A percentile compares a stretch with the other conserved stretches of the same genome.
phyloP scores from a whole-genome alignment of 202 grass and related monocot genomes.

The Brachypodium distachyon region DNA sequence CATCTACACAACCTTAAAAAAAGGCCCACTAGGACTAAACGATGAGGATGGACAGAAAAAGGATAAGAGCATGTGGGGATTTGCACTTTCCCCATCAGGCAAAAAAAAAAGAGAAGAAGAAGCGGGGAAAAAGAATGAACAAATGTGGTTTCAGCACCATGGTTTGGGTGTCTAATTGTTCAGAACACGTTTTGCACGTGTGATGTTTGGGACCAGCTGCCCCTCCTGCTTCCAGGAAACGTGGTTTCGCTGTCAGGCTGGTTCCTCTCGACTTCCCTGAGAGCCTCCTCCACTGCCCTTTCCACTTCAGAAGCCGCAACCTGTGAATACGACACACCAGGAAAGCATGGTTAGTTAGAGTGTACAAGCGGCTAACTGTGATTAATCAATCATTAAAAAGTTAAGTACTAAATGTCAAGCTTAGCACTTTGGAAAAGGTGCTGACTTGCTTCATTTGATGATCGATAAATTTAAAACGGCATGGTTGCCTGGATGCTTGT shows the following conservation, averaged over 20 bases:
- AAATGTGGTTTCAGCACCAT: background rate
- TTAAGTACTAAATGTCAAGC: background rate
- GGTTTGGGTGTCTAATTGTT: background rate
- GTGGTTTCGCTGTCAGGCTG: conserved; percentile 7
- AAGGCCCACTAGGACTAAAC: background rate
- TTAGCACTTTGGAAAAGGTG: background rate
- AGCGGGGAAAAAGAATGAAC: conserved; percentile 10
- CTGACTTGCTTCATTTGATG: background rate
- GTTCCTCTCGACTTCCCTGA: conserved; percentile 46
- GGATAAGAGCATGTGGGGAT: background rate
- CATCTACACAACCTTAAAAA: background rate
- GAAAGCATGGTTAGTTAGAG: conserved; percentile 7
- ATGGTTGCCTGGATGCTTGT: background rate
- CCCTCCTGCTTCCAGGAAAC: conserved; percentile 34
- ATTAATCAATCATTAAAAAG: background rate
- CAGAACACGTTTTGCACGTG: conserved; percentile 48
- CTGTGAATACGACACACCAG: conserved; percentile 12
- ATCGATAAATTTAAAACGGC: background rate
- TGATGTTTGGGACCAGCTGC: conserved; percentile 14
- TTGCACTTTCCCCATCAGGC: background rate
- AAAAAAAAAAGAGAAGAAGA: background rate
- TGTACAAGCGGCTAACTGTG: background rate
- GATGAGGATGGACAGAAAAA: background rate
- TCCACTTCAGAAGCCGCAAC: conserved; percentile 59
- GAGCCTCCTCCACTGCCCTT: conserved; percentile 47